These are phyloP conservation scores for Aspergillus piperis DNA, from an alignment of 2,329 filamentous ascomycete genomes.

Conservation along the genomic window DNA sequence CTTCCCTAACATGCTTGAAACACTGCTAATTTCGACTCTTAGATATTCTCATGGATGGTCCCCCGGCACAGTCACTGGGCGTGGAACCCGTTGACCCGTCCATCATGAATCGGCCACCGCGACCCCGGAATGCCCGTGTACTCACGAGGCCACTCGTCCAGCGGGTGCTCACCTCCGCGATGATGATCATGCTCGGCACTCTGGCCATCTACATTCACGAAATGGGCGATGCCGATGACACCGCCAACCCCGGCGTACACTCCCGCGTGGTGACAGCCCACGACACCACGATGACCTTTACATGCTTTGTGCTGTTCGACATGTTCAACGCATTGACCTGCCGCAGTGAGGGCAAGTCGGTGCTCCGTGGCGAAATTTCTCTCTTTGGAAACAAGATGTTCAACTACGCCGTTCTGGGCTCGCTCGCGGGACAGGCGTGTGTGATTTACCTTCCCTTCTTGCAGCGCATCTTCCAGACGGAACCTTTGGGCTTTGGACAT, in stretches of 20 bases:
- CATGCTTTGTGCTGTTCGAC: constrained; percentile 97
- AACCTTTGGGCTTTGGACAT: constrained; percentile 74
- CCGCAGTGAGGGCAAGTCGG: constrained; percentile 84
- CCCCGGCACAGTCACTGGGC: constrained; percentile 92
- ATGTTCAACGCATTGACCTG: constrained; percentile 99
- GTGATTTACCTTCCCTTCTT: constrained; percentile 95
- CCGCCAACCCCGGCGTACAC: constrained; percentile 39
- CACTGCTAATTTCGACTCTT: constrained; percentile 28
- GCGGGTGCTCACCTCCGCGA: constrained; percentile 82
- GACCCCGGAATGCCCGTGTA: constrained; percentile 82
- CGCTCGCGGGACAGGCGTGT: constrained; percentile 78
- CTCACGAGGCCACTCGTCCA: constrained; percentile 81
- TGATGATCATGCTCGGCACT: constrained; percentile 89
- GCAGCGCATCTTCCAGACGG: constrained; percentile 94
- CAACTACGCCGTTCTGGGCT: constrained; percentile 90
- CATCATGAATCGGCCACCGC: constrained; percentile 88
- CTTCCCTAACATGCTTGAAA: background rate
- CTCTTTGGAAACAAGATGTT: constrained; percentile 89
- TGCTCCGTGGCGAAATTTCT: constrained; percentile 81
- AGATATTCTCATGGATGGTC: constrained; percentile 99
- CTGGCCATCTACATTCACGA: constrained; percentile 88
- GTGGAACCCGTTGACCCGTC: constrained; percentile 93
- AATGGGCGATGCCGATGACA: constrained; percentile 70
- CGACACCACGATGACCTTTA: constrained; percentile 99
- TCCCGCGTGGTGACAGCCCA: constrained; percentile 75